phyloP scores from a whole-genome alignment of 305 asterid genomes.

The Rubia tinctorum region DNA sequence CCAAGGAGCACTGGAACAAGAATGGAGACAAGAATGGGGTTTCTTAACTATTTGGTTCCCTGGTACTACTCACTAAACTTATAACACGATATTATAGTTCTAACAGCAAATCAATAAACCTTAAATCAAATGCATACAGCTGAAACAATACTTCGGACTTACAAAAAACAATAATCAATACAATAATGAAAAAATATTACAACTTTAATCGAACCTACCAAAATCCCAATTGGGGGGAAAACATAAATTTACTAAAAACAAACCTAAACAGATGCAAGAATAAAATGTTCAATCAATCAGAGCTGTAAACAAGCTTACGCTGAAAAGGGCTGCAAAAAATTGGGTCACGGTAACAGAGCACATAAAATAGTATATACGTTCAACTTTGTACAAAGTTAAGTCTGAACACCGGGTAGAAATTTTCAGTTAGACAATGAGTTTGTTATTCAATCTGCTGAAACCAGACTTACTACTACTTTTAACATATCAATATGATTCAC shows the following conservation, averaged over 20 bases:
- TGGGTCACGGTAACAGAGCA: too few relatives aligned
- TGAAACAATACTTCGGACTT: neutral
- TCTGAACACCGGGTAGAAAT: neutral
- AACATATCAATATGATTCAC: too few relatives aligned
- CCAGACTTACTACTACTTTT: too few relatives aligned
- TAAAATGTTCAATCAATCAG: neutral
- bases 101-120: neutral
- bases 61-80: neutral
- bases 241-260: too few relatives aligned
- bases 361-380: neutral
- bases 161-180: neutral
- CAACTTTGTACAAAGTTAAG: neutral
- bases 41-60: too few relatives aligned
- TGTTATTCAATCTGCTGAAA: neutral
- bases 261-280: too few relatives aligned
- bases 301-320: slow-evolving; percentile 36
- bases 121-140: neutral
- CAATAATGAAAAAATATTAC: neutral
- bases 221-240: neutral
- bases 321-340: slow-evolving; percentile 30
- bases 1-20: too few relatives aligned
- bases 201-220: neutral
- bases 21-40: too few relatives aligned
- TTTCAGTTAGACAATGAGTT: neutral
- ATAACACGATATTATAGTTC: neutral